Evolutionary conservation across 2,329 filamentous ascomycete genomes (phyloP), one percentile per base, ranked within the genome.

Genomic region (Fusarium coffeatum): DNA sequence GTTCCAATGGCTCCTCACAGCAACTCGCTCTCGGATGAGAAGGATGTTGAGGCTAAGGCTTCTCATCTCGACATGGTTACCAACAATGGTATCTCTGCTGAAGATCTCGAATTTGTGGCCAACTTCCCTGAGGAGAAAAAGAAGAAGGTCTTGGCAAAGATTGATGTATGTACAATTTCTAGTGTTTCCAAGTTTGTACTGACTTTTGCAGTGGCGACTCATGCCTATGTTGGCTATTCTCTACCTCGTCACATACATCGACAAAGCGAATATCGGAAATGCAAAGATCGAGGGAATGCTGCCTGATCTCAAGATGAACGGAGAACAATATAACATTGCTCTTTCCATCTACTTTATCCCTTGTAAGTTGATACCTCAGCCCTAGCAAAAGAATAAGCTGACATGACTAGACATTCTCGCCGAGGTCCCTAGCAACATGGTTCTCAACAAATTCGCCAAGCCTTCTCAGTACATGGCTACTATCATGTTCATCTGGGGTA

Each of bases 121-220:
- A 71, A 69, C 8, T 72, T 72, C 25, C 51, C 70, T 0, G 70
- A 72, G 3, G 70, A 72, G 3, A 71, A 68, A 41, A 68, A 55
- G 32, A 72, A 72, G 66, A 72, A 71, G 25, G 58, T 71, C 11
- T 43, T 72, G 50, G 37, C 66, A 6, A 72, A 72, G 42, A 59
- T 72, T 2, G 70, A 72, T 46, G 70, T 72, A 55, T 8, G 49
- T 22, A 3, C 0, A 1, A 9, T 23, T 2, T 8, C 12, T 3
- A 1, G 2, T 6, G 2, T 23, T 7, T 0, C 2, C 1, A 16
- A 30, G 30, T 47, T 54, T 20, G 49, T 43, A 23, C 8, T 2
- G 0, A 51, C 49, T 20, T 3, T 18, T 8, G 7, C 8, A 69
- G 66, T 70, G 66, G 67, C 67, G 66, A 23, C 45, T 70, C 0